Evolutionary conservation across 2,329 filamentous ascomycete genomes (phyloP), one percentile per base, ranked within the genome.

Genomic region (Fusarium gaditjirri): DNA sequence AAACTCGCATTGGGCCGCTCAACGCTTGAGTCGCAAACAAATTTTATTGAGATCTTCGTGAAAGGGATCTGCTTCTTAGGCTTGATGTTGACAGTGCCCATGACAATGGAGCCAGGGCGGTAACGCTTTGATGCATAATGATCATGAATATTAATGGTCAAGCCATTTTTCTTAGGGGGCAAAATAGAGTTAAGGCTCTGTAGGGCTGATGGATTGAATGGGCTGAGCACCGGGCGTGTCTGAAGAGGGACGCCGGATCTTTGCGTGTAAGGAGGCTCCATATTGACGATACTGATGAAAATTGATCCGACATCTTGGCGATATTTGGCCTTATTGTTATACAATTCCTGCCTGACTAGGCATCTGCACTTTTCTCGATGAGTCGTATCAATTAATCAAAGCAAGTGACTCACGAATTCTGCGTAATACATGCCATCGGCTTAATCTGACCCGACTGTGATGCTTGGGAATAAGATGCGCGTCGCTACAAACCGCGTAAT

Each of bases 111-210:
- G 13, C 61, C 43, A 7, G 63, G 63, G 2, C 63, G 50, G 23
- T 66, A 66, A 7, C 63, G 63, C n/a, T 66, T 66, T 21, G 63
- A 65, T 33, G 63, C 63, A 58, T 58, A 66, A 31, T 66, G 63
- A 25, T 66, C 50, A n/a, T 65, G 43, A 5, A 66, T 50, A 25
- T 39, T 23, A 44, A 66, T 52, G 17, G 14, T 21, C n/a, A 66
- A 10, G 19, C 43, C 17, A 50, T 58, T 65, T 12, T 44, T 59
- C 23, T 50, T 66, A 9, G 50, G 61, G 6, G 50, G 43, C 1
- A 50, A 31, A 16, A 66, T 65, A 8, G 61, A 59, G 21, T 41
- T 44, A 6, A 66, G 36, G 16, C 50, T 65, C 29, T 66, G 63
- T 35, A 65, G 38, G 23, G 61, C 61, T 27, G 63, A 66, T 2